Evolutionary conservation across 2,329 filamentous ascomycete species (phyloP).

Genomic region (Trichothecium sympodiale): DNA sequence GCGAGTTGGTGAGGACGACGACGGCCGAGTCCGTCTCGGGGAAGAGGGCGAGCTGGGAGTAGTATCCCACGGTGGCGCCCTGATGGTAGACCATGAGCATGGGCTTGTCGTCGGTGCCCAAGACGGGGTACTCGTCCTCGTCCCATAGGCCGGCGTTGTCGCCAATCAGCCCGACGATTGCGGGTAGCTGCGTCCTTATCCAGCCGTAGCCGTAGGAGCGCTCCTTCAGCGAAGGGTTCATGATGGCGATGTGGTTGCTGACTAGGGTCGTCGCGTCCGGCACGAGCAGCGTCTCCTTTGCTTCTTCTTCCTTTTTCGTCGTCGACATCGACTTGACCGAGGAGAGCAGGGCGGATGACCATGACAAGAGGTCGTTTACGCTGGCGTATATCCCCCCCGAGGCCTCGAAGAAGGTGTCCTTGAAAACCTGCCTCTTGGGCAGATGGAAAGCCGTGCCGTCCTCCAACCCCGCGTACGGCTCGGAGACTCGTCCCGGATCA

Average conservation of each 20-base stretch:
- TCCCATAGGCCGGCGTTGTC: conserved; percentile 1
- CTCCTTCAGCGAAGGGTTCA: conserved; percentile 3
- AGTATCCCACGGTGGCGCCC: conserved; percentile 1
- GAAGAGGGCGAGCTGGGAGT: conserved; percentile 5
- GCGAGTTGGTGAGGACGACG: conserved; percentile 6
- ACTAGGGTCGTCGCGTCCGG: too few species aligned
- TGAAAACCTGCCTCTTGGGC: too few species aligned
- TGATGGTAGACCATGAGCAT: conserved; percentile 6
- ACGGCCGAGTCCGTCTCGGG: conserved; percentile 7
- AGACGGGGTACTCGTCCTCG: background rate
- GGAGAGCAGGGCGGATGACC: too few species aligned
- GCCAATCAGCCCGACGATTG: conserved; percentile 1
- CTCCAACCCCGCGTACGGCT: too few species aligned
- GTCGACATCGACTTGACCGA: too few species aligned
- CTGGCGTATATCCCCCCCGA: too few species aligned
- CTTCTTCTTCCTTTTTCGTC: too few species aligned
- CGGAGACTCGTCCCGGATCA: too few species aligned
- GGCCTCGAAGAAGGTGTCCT: too few species aligned
- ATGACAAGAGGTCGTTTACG: too few species aligned
- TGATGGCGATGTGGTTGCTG: conserved; percentile 1
- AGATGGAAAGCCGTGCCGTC: too few species aligned
- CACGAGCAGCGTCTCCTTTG: too few species aligned
- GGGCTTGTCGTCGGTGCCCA: background rate
- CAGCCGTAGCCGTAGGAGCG: conserved; percentile 5
- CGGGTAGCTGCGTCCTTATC: conserved; percentile 2